Percentiles rank a stretch among this genome's conserved stretches.
Evolutionary conservation across 1,139 yeast species (phyloP).

Genomic region (Debaryomycetaceae sp.): DNA sequence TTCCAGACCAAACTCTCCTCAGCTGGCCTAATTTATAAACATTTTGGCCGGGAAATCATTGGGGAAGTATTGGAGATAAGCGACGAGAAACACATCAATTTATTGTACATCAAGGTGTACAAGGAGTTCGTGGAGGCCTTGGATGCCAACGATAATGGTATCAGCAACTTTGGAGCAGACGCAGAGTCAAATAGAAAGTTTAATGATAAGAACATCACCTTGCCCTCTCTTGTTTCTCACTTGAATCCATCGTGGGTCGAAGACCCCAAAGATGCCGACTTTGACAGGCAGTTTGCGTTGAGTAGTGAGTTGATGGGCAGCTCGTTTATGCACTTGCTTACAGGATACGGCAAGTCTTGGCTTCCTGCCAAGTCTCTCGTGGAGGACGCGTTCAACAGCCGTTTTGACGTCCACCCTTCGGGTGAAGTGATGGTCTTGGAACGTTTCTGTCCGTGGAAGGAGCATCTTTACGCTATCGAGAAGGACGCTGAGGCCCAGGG

Average conservation of each 20-base stretch:
- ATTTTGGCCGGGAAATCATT: slow-evolving; percentile 82
- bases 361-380: slow-evolving; percentile 84
- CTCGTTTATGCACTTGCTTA: slow-evolving; percentile 65
- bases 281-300: slow-evolving; percentile 60
- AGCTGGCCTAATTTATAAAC: slow-evolving; percentile 92
- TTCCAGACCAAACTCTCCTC: slow-evolving; percentile 76
- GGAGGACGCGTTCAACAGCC: slow-evolving; percentile 55
- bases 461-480: slow-evolving; percentile 77
- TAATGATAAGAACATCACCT: slow-evolving; percentile 48
- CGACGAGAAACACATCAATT: slow-evolving; percentile 44
- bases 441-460: slow-evolving; percentile 91
- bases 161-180: slow-evolving; percentile 62
- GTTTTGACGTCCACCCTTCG: slow-evolving; percentile 52
- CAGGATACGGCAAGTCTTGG: slow-evolving; percentile 82
- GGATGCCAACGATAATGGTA: slow-evolving; percentile 96
- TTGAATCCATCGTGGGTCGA: slow-evolving; percentile 86
- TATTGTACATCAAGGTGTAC: slow-evolving; percentile 72
- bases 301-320: slow-evolving; percentile 84
- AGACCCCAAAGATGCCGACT: slow-evolving; percentile 59
- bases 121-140: slow-evolving; percentile 84
- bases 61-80: slow-evolving; percentile 34
- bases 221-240: slow-evolving; percentile 73
- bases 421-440: slow-evolving; percentile 74
- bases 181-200: slow-evolving; percentile 32
- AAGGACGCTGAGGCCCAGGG: slow-evolving; percentile 54